These are phyloP conservation scores for Rhodocollybia butyracea DNA, from an alignment of 768 basidiomycete species.

Conservation along the genomic window DNA sequence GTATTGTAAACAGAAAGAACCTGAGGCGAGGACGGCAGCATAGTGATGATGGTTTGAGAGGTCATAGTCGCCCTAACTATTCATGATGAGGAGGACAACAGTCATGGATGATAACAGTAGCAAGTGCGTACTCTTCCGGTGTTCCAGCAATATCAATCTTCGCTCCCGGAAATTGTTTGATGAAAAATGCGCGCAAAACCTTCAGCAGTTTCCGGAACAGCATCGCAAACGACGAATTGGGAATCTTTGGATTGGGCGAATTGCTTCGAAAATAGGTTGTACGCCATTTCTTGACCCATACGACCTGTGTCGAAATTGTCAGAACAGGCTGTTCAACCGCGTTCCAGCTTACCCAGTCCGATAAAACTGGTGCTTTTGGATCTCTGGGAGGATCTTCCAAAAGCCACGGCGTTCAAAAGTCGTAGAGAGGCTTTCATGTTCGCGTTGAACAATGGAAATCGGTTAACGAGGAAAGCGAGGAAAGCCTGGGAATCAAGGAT, in stretches of 20 bases:
- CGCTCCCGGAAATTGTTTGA: slow-evolving; percentile 54
- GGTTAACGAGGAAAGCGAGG: neutral
- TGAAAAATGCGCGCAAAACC: slow-evolving; percentile 57
- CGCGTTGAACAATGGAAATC: neutral
- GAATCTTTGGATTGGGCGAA: slow-evolving; percentile 48
- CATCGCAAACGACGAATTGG: slow-evolving; percentile 79
- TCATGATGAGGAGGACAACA: slow-evolving; percentile 1
- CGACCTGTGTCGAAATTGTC: slow-evolving; percentile 25
- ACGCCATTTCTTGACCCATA: slow-evolving; percentile 87
- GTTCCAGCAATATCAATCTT: slow-evolving; percentile 54
- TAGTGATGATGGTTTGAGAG: slow-evolving; percentile 74
- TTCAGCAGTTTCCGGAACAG: slow-evolving; percentile 52
- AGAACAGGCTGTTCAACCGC: neutral
- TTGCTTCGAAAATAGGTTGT: slow-evolving; percentile 79
- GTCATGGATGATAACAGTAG: neutral
- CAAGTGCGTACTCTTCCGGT: slow-evolving; percentile 67
- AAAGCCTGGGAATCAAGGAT: neutral
- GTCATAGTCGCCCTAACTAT: slow-evolving; percentile 54
- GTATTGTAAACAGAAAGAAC: slow-evolving; percentile 71
- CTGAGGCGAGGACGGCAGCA: slow-evolving; percentile 91
- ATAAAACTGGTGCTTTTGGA: slow-evolving; percentile 69
- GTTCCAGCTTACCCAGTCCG: slow-evolving; percentile 53
- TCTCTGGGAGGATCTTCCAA: slow-evolving; percentile 34
- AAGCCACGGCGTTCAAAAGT: slow-evolving; percentile 32
- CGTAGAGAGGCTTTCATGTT: slow-evolving; percentile 52